phyloP scores from a whole-genome alignment of 345 rosid species.

The Eucalyptus cloeziana region DNA sequence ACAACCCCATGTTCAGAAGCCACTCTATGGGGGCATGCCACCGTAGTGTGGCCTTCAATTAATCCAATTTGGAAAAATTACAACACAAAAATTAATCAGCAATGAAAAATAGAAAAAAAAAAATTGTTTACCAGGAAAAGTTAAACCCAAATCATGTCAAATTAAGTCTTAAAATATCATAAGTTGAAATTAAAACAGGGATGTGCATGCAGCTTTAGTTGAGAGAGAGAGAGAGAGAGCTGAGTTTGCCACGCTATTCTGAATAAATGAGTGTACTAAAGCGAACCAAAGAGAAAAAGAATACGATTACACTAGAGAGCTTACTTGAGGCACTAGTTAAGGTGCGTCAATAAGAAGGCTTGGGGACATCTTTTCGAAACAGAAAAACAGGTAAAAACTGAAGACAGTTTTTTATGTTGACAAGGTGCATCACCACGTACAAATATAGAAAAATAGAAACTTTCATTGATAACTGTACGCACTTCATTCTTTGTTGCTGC shows the following conservation, averaged over 20 bases:
- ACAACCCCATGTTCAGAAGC: conserved; percentile 47
- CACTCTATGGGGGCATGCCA: conserved; percentile 78
- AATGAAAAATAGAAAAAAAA: not conserved
- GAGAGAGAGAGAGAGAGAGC: not conserved
- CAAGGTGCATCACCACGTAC: not conserved
- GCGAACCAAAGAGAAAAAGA: not conserved
- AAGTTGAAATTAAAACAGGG: not conserved
- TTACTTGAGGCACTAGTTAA: not conserved
- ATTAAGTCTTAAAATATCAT: not conserved
- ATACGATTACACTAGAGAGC: not conserved
- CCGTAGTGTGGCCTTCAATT: conserved; percentile 77
- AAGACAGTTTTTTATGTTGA: not conserved
- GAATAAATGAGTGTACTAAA: not conserved
- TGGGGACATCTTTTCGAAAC: not conserved
- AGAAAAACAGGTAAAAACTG: not conserved
- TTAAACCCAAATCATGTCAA: not conserved
- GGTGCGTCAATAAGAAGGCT: not conserved
- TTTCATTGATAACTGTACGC: not conserved
- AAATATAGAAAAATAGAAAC: not conserved
- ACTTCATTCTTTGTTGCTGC: not conserved
- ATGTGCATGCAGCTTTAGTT: not conserved
- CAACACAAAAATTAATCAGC: not conserved
- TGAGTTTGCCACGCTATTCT: not conserved
- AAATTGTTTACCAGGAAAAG: not conserved
- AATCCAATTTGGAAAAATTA: not conserved